Conservation (phyloP, 306 rosid species). For the Cicer cuneatum region DNA sequence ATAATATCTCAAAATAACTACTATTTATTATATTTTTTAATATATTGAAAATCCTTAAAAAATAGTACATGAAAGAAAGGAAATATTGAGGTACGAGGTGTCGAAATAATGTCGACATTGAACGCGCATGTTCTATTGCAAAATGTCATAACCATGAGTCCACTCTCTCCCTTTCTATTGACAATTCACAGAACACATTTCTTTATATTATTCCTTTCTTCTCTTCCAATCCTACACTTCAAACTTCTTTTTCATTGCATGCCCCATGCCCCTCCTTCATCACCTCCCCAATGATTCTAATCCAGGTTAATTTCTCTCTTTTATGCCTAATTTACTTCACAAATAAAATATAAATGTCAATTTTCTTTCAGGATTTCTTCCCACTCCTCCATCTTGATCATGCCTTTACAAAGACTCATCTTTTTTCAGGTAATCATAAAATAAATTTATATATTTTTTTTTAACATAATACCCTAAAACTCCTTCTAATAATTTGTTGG, state of each 20-base stretch:
- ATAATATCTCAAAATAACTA: too few relatives aligned
- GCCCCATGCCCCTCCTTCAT: background rate
- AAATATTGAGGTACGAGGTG: background rate
- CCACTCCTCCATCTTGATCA: too few relatives aligned
- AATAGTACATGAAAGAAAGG: too few relatives aligned
- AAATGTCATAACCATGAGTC: background rate
- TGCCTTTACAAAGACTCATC: too few relatives aligned
- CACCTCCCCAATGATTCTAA: background rate
- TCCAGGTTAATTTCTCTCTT: too few relatives aligned
- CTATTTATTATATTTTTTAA: too few relatives aligned
- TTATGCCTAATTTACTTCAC: background rate
- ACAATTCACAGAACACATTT: background rate
- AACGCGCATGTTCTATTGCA: background rate
- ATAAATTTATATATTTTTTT: too few relatives aligned
- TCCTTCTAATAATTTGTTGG: too few relatives aligned
- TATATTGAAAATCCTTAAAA: too few relatives aligned
- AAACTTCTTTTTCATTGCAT: background rate
- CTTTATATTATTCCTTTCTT: background rate
- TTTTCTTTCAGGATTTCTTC: background rate
- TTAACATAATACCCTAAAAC: too few relatives aligned
- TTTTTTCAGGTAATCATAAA: too few relatives aligned
- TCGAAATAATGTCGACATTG: constrained; percentile 3
- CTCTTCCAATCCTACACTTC: background rate
- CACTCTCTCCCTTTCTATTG: background rate
- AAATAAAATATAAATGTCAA: background rate